Evolutionary conservation across 306 rosid species (phyloP).

Genomic region (Oemleria cerasiformis): DNA sequence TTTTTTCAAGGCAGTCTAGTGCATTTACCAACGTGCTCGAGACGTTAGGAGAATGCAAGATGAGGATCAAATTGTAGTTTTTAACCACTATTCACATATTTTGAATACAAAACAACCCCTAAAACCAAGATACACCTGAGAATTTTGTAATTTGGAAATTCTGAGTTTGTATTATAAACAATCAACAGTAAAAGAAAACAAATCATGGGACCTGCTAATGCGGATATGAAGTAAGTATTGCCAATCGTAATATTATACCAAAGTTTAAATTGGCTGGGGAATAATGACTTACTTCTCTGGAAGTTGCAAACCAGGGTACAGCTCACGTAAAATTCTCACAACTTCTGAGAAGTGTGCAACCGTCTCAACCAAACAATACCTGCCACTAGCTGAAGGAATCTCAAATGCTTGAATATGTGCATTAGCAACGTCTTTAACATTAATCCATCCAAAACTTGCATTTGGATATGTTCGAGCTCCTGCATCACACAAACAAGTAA

Average conservation of each 20-base stretch:
- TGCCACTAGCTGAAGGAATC: slow-evolving; percentile 76
- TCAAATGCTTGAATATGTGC: slow-evolving; percentile 83
- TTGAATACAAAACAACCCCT: not conserved
- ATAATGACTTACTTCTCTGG: slow-evolving; percentile 49
- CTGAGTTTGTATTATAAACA: not conserved
- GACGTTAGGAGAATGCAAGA: not conserved
- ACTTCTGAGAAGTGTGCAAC: slow-evolving; percentile 56
- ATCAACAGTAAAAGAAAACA: not conserved
- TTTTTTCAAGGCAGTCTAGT: not conserved
- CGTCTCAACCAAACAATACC: slow-evolving; percentile 56
- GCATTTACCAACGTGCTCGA: not conserved
- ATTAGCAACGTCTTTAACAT: slow-evolving; percentile 75
- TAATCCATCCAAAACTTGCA: slow-evolving; percentile 48
- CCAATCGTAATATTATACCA: not conserved
- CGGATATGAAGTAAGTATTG: not conserved
- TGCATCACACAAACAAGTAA: slow-evolving; percentile 31
- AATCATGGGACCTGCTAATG: not conserved
- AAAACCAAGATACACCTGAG: not conserved
- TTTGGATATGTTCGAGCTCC: slow-evolving; percentile 59
- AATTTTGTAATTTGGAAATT: not conserved
- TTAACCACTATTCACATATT: not conserved
- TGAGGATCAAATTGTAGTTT: not conserved
- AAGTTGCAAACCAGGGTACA: slow-evolving; percentile 58
- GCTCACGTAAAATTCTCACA: slow-evolving; percentile 42
- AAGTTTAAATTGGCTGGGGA: not conserved